Evolutionary conservation across 2,329 filamentous ascomycete species (phyloP).

Genomic region (Geosmithia morbida): DNA sequence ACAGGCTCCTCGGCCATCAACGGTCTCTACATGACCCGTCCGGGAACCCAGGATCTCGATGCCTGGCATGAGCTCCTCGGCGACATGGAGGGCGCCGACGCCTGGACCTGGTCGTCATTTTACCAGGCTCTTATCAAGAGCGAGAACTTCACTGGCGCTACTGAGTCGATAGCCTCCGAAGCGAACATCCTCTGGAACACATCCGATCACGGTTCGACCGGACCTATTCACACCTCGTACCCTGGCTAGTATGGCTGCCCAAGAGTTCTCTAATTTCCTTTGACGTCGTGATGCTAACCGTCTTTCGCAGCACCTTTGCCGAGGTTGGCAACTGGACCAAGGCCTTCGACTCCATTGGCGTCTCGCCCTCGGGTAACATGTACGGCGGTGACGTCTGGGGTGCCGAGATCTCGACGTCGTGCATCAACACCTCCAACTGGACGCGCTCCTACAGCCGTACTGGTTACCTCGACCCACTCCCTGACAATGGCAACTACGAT

Average conservation of each 20-base stretch:
- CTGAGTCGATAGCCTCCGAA: neutral
- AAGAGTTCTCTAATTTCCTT: neutral
- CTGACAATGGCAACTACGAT: conserved; percentile 15
- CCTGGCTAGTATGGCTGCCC: neutral
- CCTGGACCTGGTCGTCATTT: conserved; percentile 19
- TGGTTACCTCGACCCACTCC: conserved; percentile 10
- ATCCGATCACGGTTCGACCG: neutral
- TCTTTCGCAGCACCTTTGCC: neutral
- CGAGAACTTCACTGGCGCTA: conserved; percentile 10
- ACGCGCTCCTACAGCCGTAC: conserved; percentile 10
- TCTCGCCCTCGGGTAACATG: neutral
- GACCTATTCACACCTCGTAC: neutral
- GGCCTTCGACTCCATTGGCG: neutral
- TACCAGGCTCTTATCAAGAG: conserved; percentile 11
- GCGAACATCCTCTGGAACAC: neutral
- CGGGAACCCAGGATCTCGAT: neutral
- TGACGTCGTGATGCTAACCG: neutral
- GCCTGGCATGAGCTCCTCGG: neutral
- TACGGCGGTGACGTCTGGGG: neutral
- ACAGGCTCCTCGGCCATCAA: neutral
- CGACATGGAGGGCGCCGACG: conserved; percentile 2
- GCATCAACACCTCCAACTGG: conserved; percentile 9
- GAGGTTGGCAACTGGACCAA: neutral
- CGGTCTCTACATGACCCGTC: neutral
- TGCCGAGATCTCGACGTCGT: conserved; percentile 2